Evolutionary conservation across 2,329 filamentous ascomycete species (phyloP).

Genomic region (Rutstroemia sp.): DNA sequence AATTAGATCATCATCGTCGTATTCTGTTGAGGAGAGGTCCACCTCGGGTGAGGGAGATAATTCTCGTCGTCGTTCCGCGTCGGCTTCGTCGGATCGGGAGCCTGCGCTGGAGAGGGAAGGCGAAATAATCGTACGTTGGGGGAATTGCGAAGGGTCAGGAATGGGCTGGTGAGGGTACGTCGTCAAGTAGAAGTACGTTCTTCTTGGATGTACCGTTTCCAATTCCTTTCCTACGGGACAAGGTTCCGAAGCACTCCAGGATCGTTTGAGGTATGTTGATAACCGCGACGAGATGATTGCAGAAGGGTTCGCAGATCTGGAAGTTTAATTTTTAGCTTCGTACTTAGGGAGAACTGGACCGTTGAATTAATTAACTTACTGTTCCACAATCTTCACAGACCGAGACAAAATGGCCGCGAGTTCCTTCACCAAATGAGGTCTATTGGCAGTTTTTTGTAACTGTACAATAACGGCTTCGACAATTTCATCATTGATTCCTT

Average conservation of each 20-base stretch:
- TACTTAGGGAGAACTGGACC: constrained; percentile 7
- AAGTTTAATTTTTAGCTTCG: constrained; percentile 24
- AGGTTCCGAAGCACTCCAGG: constrained; percentile 68
- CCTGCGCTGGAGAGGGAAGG: constrained; percentile 69
- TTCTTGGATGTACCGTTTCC: constrained; percentile 83
- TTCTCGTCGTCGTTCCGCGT: constrained; percentile 56
- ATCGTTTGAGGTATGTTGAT: constrained; percentile 80
- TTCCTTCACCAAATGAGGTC: constrained; percentile 92
- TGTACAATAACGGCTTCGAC: constrained; percentile 85
- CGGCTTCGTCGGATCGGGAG: constrained; percentile 67
- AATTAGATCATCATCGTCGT: constrained; percentile 65
- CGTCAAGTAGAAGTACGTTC: constrained; percentile 94
- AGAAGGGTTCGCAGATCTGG: constrained; percentile 87
- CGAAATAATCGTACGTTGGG: constrained; percentile 61
- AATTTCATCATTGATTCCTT: constrained; percentile 88
- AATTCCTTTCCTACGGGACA: constrained; percentile 92
- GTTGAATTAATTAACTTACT: constrained; percentile 54
- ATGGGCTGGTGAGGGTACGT: constrained; percentile 79
- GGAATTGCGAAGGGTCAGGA: constrained; percentile 52
- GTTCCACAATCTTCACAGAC: constrained; percentile 76
- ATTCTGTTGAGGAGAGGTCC: constrained; percentile 79
- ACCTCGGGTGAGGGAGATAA: constrained; percentile 89
- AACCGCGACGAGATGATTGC: constrained; percentile 92
- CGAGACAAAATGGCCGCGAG: constrained; percentile 72
- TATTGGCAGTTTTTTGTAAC: constrained; percentile 81